Conservation (phyloP, 352 stramenopile species). For the Globisporangium recalcitrans region DNA sequence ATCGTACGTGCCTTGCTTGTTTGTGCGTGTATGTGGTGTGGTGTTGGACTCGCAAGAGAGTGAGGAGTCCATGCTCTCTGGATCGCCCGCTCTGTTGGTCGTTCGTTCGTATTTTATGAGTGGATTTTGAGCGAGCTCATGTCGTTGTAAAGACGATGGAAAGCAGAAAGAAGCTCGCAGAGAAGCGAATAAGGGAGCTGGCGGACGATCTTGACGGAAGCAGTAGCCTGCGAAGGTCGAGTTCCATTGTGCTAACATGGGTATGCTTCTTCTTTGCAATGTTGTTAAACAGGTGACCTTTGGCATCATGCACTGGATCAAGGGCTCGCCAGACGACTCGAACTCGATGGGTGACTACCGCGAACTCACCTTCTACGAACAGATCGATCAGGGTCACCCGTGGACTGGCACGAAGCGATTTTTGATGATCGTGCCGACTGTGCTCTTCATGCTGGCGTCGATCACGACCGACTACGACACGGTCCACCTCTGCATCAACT, state of each 20-base stretch:
- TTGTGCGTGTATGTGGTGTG: background rate
- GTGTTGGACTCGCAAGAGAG: background rate
- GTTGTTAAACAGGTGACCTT: conserved; percentile 75
- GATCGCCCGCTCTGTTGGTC: background rate
- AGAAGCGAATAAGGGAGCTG: background rate
- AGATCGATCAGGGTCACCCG: conserved; percentile 89
- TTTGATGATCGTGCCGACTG: conserved; percentile 90
- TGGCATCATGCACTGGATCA: conserved; percentile 94
- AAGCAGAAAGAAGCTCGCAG: background rate
- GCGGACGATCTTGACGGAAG: conserved; percentile 11
- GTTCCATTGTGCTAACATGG: background rate
- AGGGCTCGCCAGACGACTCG: conserved; percentile 91
- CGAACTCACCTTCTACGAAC: conserved; percentile 94
- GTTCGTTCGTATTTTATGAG: background rate
- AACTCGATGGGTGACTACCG: conserved; percentile 90
- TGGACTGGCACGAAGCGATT: conserved; percentile 94
- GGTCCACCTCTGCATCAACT: conserved; percentile 85
- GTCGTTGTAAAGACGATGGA: background rate
- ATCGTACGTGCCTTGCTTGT: conserved; percentile 39
- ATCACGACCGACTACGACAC: conserved; percentile 89
- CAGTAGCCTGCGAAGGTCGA: background rate
- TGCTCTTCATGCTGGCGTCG: conserved; percentile 83
- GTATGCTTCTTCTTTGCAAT: background rate
- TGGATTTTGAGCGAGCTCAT: background rate
- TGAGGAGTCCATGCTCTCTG: background rate